phyloP scores from a whole-genome alignment of 495 filamentous ascomycete genomes.

The Aspergillus affinis region DNA sequence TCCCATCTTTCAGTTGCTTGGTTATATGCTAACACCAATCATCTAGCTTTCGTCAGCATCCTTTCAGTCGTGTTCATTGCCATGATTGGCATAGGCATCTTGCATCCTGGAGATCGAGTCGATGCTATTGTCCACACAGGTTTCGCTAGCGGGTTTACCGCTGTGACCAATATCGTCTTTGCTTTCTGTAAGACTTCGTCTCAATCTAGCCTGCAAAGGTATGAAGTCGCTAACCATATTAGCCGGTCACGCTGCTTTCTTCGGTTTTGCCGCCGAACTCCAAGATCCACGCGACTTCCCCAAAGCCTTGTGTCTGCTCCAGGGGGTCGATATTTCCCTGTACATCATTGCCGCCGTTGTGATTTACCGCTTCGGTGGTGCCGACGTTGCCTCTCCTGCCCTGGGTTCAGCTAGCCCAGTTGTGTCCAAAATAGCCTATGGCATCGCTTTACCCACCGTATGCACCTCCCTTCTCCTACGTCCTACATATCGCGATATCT shows the following conservation, averaged over 20 bases:
- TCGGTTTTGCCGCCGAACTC: conserved; percentile 76
- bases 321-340: conserved; percentile 62
- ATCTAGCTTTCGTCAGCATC: conserved; percentile 62
- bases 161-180: conserved; percentile 50
- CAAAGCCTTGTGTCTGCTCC: conserved; percentile 65
- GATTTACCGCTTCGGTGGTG: conserved; percentile 72
- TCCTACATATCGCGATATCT: neutral
- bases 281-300: conserved; percentile 64
- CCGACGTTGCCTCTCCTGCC: conserved; percentile 66
- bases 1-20: neutral
- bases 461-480: conserved; percentile 7
- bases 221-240: conserved; percentile 4
- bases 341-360: conserved; percentile 54
- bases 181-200: conserved; percentile 37
- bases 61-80: conserved; percentile 66
- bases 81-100: conserved; percentile 65
- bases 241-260: conserved; percentile 70
- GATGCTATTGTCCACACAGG: conserved; percentile 32
- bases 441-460: conserved; percentile 72
- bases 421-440: conserved; percentile 71
- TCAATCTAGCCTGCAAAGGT: neutral
- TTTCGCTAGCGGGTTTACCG: conserved; percentile 39
- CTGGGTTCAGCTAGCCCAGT: conserved; percentile 63
- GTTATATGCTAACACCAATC: conserved; percentile 28
- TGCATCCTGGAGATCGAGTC: conserved; percentile 28